These are phyloP conservation scores for Lyophyllum shimeji DNA, from an alignment of 768 basidiomycete genomes.

Conservation along the genomic window DNA sequence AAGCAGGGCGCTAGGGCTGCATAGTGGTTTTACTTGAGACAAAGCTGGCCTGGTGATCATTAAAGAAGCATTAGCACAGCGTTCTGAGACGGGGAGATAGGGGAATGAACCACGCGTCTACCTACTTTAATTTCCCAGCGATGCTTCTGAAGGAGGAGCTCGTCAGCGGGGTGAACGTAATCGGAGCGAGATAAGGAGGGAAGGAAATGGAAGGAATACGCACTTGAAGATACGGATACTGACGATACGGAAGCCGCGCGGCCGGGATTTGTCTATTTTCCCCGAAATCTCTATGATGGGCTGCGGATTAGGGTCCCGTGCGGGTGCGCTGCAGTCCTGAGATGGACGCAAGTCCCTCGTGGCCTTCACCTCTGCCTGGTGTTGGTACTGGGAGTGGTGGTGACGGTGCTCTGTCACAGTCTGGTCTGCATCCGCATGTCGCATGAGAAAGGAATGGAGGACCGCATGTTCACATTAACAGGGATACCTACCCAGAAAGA, in stretches of 20 bases:
- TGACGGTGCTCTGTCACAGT: conserved; percentile 13
- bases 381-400: conserved; percentile 5
- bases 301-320: conserved; percentile 3
- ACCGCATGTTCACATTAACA: neutral
- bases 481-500: conserved; percentile 28
- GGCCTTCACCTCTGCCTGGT: neutral
- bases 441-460: neutral
- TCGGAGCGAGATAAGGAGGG: neutral
- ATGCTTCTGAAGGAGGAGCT: conserved; percentile 12
- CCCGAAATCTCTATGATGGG: conserved; percentile 12
- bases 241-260: conserved; percentile 15
- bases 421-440: conserved; percentile 7
- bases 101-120: neutral
- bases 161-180: conserved; percentile 7
- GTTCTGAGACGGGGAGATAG: neutral
- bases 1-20: neutral
- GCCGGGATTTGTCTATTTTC: conserved; percentile 13
- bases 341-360: neutral
- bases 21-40: conserved; percentile 2
- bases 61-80: neutral
- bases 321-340: conserved; percentile 3
- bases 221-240: conserved; percentile 20
- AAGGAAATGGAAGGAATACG: conserved; percentile 1
- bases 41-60: conserved; percentile 6
- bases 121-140: conserved; percentile 20